Base-by-base conservation (phyloP, 148 eudicot genomes). In the Nepenthes mirabilis region DNA sequence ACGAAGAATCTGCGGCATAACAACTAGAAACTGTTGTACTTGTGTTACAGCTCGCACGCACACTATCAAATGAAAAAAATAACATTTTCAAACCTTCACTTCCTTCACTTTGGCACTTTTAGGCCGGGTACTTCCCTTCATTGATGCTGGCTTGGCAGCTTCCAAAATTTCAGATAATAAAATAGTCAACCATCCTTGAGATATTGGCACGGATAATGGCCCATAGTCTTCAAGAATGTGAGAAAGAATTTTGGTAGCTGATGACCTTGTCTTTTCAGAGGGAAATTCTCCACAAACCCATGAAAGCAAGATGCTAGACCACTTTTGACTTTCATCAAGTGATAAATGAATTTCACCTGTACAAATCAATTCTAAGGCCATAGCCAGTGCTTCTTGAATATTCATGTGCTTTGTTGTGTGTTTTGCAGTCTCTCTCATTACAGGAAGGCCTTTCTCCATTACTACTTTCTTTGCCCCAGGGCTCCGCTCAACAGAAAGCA, bases 181-280 rank as follows among this genome's bases (percentile, higher is more conserved):
- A 62, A 94, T 69, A 78, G 87, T 72, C 73, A 94, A 74, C 99
- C 99, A 94, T 64, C 77, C 97, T 75, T 89, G 97, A 72, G 99
- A 94, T 58, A 94, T 79, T 0, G 91, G 86, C 52, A 94, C 61
- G 36, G 97, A 84, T 59, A 80, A 76, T 45, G 99, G 89, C 36
- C 99, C 99, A 75, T 82, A 78, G 71, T 89, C 97, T 69, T 94
- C 95, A 68, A 86, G 79, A 71, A 94, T 79, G 63, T 71, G 77
- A 33, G 95, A 79, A 52, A 94, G 89, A 50, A 86, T 81, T 60
- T 75, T 80, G 40, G 68, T 81, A 52, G 99, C 91, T 33, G 97
- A 89, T 71, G 75, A 74, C 55, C 82, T 75, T 34, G 83, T 77
- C 32, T 65, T 57, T 64, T 84, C 97, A 43, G 97, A 80, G 47